Conservation (phyloP, 768 basidiomycete species). For the Tricholoma saponaceum region DNA sequence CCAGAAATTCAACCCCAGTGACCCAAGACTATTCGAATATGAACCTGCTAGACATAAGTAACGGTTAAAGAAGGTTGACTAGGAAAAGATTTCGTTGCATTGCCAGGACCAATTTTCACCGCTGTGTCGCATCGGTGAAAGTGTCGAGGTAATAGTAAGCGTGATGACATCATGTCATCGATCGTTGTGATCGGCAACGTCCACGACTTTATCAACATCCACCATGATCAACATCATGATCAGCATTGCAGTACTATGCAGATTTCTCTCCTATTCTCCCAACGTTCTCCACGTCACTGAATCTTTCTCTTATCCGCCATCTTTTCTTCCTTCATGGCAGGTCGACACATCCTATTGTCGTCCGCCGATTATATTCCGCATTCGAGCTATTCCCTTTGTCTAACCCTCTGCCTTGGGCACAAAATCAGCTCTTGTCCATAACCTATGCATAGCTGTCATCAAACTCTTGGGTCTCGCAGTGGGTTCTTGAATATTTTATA, state of each 20-base stretch:
- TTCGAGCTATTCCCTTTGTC: background rate
- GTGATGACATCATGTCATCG: background rate
- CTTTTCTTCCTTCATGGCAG: background rate
- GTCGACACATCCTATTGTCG: background rate
- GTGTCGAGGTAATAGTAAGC: background rate
- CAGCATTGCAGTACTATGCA: background rate
- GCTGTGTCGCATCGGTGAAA: background rate
- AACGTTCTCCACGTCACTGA: background rate
- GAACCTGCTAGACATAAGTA: background rate
- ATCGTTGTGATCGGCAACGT: background rate
- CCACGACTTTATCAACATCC: background rate
- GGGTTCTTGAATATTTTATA: background rate
- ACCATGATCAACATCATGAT: background rate
- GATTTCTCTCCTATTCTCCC: background rate
- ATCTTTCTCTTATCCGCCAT: background rate
- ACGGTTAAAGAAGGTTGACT: background rate
- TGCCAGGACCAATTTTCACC: background rate
- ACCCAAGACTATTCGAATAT: background rate
- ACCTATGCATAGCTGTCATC: background rate
- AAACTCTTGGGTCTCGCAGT: background rate
- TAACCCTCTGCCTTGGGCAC: background rate
- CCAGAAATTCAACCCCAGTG: background rate
- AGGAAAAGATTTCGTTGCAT: background rate
- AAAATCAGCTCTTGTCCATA: background rate
- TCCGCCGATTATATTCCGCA: background rate